Conservation (phyloP, 1,139 yeast species). For the Protomyces inundatus region DNA sequence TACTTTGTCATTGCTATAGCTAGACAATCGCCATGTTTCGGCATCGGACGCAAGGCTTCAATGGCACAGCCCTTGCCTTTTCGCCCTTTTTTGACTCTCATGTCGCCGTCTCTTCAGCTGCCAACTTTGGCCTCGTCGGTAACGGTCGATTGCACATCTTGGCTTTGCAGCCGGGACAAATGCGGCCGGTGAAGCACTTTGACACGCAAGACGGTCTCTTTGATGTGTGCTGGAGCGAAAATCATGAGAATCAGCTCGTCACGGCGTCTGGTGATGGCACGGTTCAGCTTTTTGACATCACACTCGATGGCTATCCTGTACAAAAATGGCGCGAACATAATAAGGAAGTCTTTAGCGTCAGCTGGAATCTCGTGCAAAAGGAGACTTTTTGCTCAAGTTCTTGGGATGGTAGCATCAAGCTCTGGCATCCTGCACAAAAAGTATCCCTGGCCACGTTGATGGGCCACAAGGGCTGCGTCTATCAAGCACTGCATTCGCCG, state of each 20-base stretch:
- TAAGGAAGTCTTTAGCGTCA: slow-evolving; percentile 78
- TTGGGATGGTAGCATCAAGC: slow-evolving; percentile 86
- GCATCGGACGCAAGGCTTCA: slow-evolving; percentile 50
- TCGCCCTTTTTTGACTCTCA: slow-evolving; percentile 89
- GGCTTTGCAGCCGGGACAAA: slow-evolving; percentile 63
- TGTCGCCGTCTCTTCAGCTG: slow-evolving; percentile 82
- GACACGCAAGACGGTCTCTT: slow-evolving; percentile 93
- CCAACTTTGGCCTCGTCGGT: slow-evolving; percentile 91
- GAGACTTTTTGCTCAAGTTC: slow-evolving; percentile 66
- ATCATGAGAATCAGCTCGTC: slow-evolving; percentile 77
- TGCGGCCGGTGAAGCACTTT: slow-evolving; percentile 42
- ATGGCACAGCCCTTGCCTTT: slow-evolving; percentile 82
- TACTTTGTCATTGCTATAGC: too few species aligned
- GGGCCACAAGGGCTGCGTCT: slow-evolving; percentile 36
- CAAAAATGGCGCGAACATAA: slow-evolving; percentile 73
- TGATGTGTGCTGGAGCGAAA: slow-evolving; percentile 84
- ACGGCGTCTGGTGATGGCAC: slow-evolving; percentile 90
- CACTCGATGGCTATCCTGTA: slow-evolving; percentile 64
- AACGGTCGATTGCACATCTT: slow-evolving; percentile 76
- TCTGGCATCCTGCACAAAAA: slow-evolving; percentile 36
- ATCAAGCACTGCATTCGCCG: slow-evolving; percentile 79
- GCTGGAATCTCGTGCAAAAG: slow-evolving; percentile 83
- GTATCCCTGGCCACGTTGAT: slow-evolving; percentile 10
- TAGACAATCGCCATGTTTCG: slow-evolving; percentile 10
- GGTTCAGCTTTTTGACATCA: slow-evolving; percentile 70